Base-by-base conservation (phyloP, 108 stramenopile genomes). In the Nitzschia sp. region DNA sequence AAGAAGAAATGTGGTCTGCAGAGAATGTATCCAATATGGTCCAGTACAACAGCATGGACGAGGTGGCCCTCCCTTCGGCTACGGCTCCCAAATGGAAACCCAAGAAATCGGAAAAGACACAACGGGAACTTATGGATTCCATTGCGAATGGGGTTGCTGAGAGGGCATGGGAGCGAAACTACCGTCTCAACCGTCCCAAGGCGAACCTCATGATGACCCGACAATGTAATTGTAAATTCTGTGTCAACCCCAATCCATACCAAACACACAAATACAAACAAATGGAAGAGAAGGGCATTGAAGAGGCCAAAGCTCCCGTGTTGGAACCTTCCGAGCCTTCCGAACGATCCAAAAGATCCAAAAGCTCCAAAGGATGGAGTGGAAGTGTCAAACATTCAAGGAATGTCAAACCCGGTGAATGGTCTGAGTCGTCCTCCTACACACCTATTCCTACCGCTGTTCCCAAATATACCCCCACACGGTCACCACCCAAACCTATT, bases 201-300 rank as follows among this genome's bases (percentile, higher is more conserved):
- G 67, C 68, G 21, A 39, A 65, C 22, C 50, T 76, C 19, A 48
- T 43, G 24, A 69, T 76, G 9, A 69, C 69, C 10, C 60, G 53
- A 3, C 22, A 53, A 22, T 76, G 75, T 58, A 54, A 39, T 24
- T 76, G 75, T 26, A 72, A 60, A 12, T 68, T 62, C 40, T 76
- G 75, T 48, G 53, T 70, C 41, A 69, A 76, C 46, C 67, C 75
- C 7, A 70, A 53, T 42, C 69, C 75, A 0, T 76, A 63, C 34
- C 75, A 76, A 52, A 76, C 75, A n/a, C 65, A 67, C 59, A 67
- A 66, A 20, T 73, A 73, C 65, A 73, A 73, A 40, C 59, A 57
- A 22, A 41, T 67, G 48, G 52, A 53, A 40, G 65, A 65, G 10
- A 22, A 24, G 17, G 52, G 65, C 1, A 29, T 37, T 3, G 19